A percentile compares a stretch with the other conserved stretches of the same genome.
Conservation (phyloP, 2,329 filamentous ascomycete species). For the Cladophialophora bantiana region DNA sequence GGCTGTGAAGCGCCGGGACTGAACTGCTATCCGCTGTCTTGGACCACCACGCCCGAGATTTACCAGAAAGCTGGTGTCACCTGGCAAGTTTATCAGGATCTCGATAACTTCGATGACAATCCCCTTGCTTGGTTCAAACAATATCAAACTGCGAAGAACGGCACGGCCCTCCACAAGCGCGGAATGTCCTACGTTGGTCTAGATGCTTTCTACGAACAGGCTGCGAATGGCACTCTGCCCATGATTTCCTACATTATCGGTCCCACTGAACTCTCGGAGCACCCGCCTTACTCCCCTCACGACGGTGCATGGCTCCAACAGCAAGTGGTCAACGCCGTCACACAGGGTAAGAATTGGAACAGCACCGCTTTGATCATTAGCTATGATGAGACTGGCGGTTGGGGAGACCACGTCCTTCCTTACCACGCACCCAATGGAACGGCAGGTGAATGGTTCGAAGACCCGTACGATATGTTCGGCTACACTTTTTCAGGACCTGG, state of each 20-base stretch:
- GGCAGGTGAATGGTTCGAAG: constrained; percentile 61
- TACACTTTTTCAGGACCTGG: constrained; percentile 55
- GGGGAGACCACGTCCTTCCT: constrained; percentile 62
- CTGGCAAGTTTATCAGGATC: constrained; percentile 61
- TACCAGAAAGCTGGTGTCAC: constrained; percentile 58
- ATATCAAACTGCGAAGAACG: constrained; percentile 55
- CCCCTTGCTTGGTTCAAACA: constrained; percentile 62
- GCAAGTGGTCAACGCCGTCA: constrained; percentile 60
- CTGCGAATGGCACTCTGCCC: constrained; percentile 60
- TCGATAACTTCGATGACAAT: constrained; percentile 63
- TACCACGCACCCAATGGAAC: constrained; percentile 59
- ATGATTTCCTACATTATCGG: constrained; percentile 60
- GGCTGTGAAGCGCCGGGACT: constrained; percentile 55
- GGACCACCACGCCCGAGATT: constrained; percentile 60
- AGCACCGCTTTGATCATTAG: constrained; percentile 59
- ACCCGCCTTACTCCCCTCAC: constrained; percentile 60
- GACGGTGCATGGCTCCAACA: constrained; percentile 64
- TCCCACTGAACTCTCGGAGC: constrained; percentile 60
- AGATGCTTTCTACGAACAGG: constrained; percentile 58
- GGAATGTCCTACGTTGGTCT: constrained; percentile 58
- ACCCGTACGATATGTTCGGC: constrained; percentile 52
- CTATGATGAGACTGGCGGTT: constrained; percentile 63
- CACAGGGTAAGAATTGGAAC: constrained; percentile 57
- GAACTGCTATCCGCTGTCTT: constrained; percentile 62
- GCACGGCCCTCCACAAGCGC: constrained; percentile 53